Evolutionary conservation across 1,139 yeast genomes (phyloP).

Genomic region (Magnusiomyces suaveolens): DNA sequence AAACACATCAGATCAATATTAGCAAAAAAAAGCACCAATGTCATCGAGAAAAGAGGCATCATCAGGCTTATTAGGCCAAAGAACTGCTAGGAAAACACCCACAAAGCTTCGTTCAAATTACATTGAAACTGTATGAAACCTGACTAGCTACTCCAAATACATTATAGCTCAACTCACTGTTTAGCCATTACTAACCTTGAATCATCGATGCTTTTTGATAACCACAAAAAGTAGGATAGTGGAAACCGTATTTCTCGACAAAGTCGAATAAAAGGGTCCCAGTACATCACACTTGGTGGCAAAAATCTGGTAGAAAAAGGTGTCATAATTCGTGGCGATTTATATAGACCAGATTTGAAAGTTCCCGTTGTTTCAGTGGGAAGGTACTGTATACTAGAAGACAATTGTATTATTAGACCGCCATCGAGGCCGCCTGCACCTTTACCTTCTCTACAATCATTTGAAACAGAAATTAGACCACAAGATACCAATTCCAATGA

Average conservation of each 20-base stretch:
- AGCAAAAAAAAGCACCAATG: not conserved
- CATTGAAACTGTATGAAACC: conserved; percentile 24
- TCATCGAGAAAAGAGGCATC: not conserved
- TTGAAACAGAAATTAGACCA: conserved; percentile 25
- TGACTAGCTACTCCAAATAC: not conserved
- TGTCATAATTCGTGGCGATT: conserved; percentile 37
- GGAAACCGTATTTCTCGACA: conserved; percentile 50
- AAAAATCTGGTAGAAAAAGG: conserved; percentile 33
- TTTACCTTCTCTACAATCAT: not conserved
- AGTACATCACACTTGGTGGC: conserved; percentile 41
- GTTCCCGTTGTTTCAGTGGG: conserved; percentile 44
- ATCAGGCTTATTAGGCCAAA: not conserved
- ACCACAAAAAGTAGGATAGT: conserved; percentile 25
- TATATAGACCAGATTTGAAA: conserved; percentile 27
- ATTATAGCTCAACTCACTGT: not conserved
- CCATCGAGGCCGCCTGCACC: conserved; percentile 16
- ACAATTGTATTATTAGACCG: conserved; percentile 23
- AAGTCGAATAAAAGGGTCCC: conserved; percentile 40
- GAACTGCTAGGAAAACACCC: not conserved
- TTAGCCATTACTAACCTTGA: not conserved
- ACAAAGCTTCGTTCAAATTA: conserved; percentile 16
- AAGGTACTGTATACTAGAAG: conserved; percentile 35
- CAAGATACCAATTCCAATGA: conserved; percentile 27
- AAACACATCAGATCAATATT: not conserved
- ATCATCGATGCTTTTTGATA: not conserved